Evolutionary conservation across 306 rosid species (phyloP).

Genomic region (Bauhinia variegata): DNA sequence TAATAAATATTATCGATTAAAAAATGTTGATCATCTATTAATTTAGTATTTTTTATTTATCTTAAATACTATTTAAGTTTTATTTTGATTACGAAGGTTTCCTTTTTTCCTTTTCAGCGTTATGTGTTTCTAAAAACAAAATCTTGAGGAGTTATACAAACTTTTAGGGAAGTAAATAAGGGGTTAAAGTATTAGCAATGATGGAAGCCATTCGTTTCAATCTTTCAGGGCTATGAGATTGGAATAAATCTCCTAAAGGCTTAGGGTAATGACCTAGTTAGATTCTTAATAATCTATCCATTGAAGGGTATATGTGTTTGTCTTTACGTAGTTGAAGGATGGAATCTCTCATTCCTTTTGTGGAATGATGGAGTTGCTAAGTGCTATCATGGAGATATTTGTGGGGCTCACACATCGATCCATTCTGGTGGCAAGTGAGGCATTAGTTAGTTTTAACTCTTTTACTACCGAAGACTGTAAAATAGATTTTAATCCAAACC

Average conservation of each 20-base stretch:
- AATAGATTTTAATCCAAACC: too few relatives aligned
- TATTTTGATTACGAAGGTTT: too few relatives aligned
- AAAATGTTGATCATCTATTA: too few relatives aligned
- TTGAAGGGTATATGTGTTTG: neutral
- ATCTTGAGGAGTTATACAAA: too few relatives aligned
- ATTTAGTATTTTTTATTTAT: too few relatives aligned
- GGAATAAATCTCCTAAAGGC: conserved; percentile 1
- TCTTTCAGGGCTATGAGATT: neutral
- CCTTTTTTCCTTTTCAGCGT: too few relatives aligned
- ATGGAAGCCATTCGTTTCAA: too few relatives aligned
- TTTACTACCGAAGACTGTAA: neutral
- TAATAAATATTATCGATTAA: too few relatives aligned
- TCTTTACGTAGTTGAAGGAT: conserved; percentile 6
- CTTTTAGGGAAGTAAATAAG: too few relatives aligned
- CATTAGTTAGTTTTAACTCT: neutral
- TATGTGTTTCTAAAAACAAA: too few relatives aligned
- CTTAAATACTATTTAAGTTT: too few relatives aligned
- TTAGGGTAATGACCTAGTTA: neutral
- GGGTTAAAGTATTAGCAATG: too few relatives aligned
- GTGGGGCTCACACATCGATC: conserved; percentile 44
- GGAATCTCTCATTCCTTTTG: conserved; percentile 34
- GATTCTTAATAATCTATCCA: conserved; percentile 20
- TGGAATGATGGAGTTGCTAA: conserved; percentile 24
- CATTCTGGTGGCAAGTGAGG: neutral
- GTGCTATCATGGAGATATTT: conserved; percentile 41